A percentile compares a stretch with the other conserved stretches of the same genome.
Conservation (phyloP, 2,329 filamentous ascomycete species). For the Fusarium oxysporum region DNA sequence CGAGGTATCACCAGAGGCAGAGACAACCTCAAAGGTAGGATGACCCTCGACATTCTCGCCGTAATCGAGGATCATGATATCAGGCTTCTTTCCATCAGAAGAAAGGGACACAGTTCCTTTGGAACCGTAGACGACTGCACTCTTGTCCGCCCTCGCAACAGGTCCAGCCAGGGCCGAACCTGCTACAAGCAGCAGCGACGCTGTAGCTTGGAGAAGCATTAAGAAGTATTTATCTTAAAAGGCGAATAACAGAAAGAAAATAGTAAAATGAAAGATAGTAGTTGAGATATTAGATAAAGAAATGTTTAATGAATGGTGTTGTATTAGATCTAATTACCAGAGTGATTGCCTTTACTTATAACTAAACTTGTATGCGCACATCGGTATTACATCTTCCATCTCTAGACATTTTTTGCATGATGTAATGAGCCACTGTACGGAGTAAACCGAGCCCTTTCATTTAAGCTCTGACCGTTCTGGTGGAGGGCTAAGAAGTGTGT, state of each 20-base stretch:
- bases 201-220: background rate
- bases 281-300: accelerated
- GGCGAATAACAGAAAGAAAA: background rate
- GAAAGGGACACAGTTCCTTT: background rate
- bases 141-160: background rate
- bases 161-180: background rate
- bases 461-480: too few relatives aligned
- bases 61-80: background rate
- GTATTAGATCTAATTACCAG: accelerated
- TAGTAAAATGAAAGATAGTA: background rate
- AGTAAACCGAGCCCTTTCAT: background rate
- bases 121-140: background rate
- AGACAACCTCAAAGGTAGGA: background rate
- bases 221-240: accelerated
- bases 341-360: too few relatives aligned
- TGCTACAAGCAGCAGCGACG: background rate
- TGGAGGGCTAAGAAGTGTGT: background rate
- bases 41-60: background rate
- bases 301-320: accelerated
- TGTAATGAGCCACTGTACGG: background rate
- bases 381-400: background rate
- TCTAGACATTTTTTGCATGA: background rate
- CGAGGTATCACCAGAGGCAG: background rate
- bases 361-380: accelerated
- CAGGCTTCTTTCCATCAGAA: background rate